Base-by-base conservation (phyloP, 306 rosid genomes). In the Corylus heterophylla region DNA sequence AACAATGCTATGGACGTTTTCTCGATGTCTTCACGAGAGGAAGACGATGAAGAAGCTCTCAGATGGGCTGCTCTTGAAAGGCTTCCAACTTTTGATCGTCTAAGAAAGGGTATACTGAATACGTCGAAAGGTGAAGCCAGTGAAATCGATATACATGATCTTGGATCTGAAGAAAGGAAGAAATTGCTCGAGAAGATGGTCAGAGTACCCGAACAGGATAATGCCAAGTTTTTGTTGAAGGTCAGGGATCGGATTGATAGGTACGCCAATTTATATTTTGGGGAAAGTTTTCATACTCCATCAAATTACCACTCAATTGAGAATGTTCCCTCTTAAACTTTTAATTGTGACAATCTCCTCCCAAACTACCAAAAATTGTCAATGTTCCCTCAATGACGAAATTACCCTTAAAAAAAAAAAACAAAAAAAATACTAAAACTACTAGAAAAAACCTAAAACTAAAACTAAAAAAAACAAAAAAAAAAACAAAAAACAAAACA, bases 61-160 rank as follows among this genome's bases (percentile, higher is more conserved):
- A 88, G 80, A 78, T 90, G 97, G 97, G 90, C 91, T 56, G 89
- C 89, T 0, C 82, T 94, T 8, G 92, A 94, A 78, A 90, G 71
- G 79, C 94, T 94, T 42, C 98, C 97, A 1, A 92, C 97, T 12
- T 90, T 85, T 78, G 73, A 73, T 55, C 98, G 97, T 71, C 20
- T 94, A 37, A 89, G 86, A 73, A 94, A 86, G 80, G 97, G 97
- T 4, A 75, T 94, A 80, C 77, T 93, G 59, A 72, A 87, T 12
- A 51, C 89, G 1, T 76, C 95, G 0, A 31, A 22, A 7, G 94
- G 95, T 0, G 82, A 56, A 8, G 79, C 84, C 12, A 76, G 29
- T 64, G 92, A 94, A 79, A 80, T 94, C 52, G 87, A 90, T 44
- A 76, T 94, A 27, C 73, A 73, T 22, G 80, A 85, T 25, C 88